Evolutionary conservation across 805 yeast genomes (phyloP), one percentile per base, ranked within the genome.

Genomic region (Candida tibetensis): DNA sequence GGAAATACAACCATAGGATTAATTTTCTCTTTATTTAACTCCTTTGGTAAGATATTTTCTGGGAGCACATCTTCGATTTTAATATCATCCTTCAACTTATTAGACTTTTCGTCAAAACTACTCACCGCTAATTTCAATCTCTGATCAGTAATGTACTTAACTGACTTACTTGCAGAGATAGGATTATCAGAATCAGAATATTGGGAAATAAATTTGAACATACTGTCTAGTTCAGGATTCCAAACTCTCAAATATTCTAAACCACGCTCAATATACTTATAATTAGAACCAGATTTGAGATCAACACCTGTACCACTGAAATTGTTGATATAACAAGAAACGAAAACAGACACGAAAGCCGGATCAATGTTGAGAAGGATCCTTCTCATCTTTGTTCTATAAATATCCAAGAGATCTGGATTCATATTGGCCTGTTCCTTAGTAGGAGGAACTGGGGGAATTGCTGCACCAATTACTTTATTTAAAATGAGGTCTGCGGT

Each of bases 401-500:
- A 58, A 5, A 37, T 37, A 5, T 28, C 41, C 18, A 57, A 36
- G 5, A 49, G 30, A 16, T 41, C 48, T 1, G 64, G 60, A 32
- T 55, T 39, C 5, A 40, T 37, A n/a, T 41, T 43, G 1, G 42
- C 54, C 26, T 55, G 53, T 27, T 52, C 60, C 34, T 51, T 52
- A 4, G 60, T 52, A 12, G 69, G 69, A 10, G 69, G 64, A 10
- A 26, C 41, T 1, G 69, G 68, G 2, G 71, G 70, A 5, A 45
- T 57, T 14, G 72, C 65, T 3, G 49, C 53, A 2, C 30, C 34
- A 12, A 57, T 28, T 3, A 60, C 58, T 36, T 60, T 62, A 1
- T 45, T 46, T 30, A 61, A 48, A 5, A 66, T 50, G 26, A 53
- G 27, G 18, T 60, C 51, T 13, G 64, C 64, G 10, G 59, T 55